phyloP scores from a whole-genome alignment of 140 eudicot genomes.

The Stevia rebaudiana region DNA sequence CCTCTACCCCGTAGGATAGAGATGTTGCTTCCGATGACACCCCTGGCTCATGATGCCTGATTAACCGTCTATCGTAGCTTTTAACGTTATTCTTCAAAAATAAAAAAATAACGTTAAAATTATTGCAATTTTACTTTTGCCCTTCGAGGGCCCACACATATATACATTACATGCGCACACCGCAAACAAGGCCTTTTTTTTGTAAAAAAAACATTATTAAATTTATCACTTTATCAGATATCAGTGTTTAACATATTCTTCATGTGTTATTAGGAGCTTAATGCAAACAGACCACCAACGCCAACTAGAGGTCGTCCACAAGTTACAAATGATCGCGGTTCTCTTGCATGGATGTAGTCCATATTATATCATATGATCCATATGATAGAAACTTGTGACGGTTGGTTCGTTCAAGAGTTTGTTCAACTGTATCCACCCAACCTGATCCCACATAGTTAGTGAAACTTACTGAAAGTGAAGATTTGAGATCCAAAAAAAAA shows the following conservation, averaged over 20 bases:
- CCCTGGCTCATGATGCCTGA: no score
- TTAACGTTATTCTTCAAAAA: no score
- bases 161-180: no score
- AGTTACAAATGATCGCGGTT: conserved; percentile 88
- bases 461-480: conserved; percentile 25
- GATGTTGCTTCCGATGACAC: no score
- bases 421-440: conserved; percentile 1
- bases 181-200: no score
- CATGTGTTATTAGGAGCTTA: conserved; percentile 60
- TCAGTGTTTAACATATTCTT: background rate
- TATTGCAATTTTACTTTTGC: no score
- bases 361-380: conserved; percentile 13
- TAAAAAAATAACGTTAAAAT: no score
- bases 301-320: conserved; percentile 99
- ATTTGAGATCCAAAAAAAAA: conserved; percentile 15
- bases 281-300: conserved; percentile 95
- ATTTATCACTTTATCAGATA: background rate
- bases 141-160: no score
- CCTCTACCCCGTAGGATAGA: no score
- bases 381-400: conserved; percentile 26
- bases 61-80: no score
- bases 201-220: background rate
- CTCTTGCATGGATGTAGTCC: conserved; percentile 81
- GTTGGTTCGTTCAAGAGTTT: conserved; percentile 18
- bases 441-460: conserved; percentile 10